Conservation (phyloP, 2,329 filamentous ascomycete genomes). For the Cladosporium velox region DNA sequence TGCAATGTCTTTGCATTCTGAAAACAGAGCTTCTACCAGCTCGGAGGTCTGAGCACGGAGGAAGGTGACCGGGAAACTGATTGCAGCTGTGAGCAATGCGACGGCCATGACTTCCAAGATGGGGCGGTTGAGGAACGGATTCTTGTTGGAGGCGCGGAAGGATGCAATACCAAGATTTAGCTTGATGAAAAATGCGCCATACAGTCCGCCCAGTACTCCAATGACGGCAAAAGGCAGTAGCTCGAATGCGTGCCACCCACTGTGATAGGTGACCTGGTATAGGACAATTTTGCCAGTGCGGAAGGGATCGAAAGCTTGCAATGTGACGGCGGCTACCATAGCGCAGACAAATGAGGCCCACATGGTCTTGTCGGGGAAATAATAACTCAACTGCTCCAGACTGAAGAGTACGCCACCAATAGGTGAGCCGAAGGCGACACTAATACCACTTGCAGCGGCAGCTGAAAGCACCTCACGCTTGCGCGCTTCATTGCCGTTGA, state of each 20-base stretch:
- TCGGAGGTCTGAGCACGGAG: slow-evolving; percentile 92
- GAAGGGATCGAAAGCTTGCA: slow-evolving; percentile 93
- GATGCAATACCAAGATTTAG: slow-evolving; percentile 83
- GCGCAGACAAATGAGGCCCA: slow-evolving; percentile 99
- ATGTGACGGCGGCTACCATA: slow-evolving; percentile 94
- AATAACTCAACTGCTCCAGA: slow-evolving; percentile 95
- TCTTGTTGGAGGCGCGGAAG: slow-evolving; percentile 70
- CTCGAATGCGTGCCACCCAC: slow-evolving; percentile 92
- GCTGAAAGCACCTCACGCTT: slow-evolving; percentile 93
- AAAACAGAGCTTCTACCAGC: slow-evolving; percentile 87
- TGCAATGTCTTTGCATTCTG: slow-evolving; percentile 78
- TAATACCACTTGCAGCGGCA: slow-evolving; percentile 87
- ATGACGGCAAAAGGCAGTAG: slow-evolving; percentile 83
- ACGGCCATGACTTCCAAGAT: slow-evolving; percentile 78
- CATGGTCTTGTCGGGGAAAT: slow-evolving; percentile 99
- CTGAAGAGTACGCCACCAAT: slow-evolving; percentile 95
- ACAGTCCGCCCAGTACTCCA: slow-evolving; percentile 87
- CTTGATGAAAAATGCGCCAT: slow-evolving; percentile 92
- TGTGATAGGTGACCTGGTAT: slow-evolving; percentile 92
- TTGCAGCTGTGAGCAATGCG: slow-evolving; percentile 76
- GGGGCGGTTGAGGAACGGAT: slow-evolving; percentile 67
- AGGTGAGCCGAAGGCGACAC: slow-evolving; percentile 89
- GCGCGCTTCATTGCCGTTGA: slow-evolving; percentile 88
- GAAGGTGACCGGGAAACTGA: slow-evolving; percentile 96
- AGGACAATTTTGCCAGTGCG: slow-evolving; percentile 92